Base-by-base conservation (phyloP, 1,284 basidiomycete species). In the Marasmius oreades region DNA sequence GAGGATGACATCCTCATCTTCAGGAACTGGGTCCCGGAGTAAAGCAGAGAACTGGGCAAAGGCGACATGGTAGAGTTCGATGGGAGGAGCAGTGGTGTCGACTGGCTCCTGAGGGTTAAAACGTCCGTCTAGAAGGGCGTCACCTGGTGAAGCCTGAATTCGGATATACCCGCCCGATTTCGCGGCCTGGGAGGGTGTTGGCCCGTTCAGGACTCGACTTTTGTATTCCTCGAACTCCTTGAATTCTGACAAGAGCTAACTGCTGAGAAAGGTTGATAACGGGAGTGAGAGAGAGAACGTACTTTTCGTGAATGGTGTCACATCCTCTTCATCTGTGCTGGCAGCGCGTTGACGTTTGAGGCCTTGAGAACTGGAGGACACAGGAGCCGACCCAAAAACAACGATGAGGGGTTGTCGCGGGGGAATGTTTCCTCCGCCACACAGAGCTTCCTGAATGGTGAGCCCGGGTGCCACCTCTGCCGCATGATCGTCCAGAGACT, bases 21-120 rank as follows among this genome's bases (percentile, higher is more conserved):
- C 52, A 28, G 54, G 14, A n/a, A 34, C 16, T 8, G 11, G 4
- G 12, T 26, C 23, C n/a, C 22, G 22, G 24, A n/a, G 28, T 24
- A 23, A 24, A 11, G 33, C 2, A 2, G 18, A 8, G 23, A 56
- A 59, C 16, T 11, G 10, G 11, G 54, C 57, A 43, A 59, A 59
- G 26, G 43, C 57, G 7, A 54, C 54, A 28, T 59, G 57, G 24
- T 56, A 59, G 28, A 59, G 20, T 20, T 59, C 51, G 24, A 59
- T 56, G 1, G 54, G 54, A 26, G 51, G 54, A 7, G 57, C 54
- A 45, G 28, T 39, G 34, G 52, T 58, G 31, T 5, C 11, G 14
- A 31, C 22, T 31, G 43, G 34, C 18, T 7, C 3, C 34, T 16
- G 34, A 28, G 10, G 5, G 33, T 14, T 24, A 26, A 39, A 53